phyloP scores from a whole-genome alignment of 2,329 filamentous ascomycete genomes.

The Colletotrichum zoysiae region DNA sequence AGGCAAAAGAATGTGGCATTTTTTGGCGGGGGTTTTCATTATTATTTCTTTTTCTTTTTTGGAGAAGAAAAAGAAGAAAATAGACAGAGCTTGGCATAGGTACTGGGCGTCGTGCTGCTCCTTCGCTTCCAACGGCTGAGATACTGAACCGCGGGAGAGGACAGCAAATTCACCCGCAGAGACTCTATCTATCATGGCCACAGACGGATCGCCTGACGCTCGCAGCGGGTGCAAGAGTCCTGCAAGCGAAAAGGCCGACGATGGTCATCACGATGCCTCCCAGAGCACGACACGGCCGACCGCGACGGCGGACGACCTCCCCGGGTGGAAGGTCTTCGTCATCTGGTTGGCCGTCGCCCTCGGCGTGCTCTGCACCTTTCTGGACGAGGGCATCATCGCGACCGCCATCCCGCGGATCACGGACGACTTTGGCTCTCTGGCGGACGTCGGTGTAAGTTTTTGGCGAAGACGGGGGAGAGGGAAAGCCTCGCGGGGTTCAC shows the following conservation, averaged over 20 bases:
- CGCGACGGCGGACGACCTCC: neutral
- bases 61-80: neutral
- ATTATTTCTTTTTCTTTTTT: too few species aligned
- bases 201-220: neutral
- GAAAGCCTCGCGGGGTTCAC: too few species aligned
- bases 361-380: constrained; percentile 28
- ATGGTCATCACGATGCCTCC: neutral
- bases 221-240: neutral
- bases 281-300: neutral
- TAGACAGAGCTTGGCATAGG: neutral
- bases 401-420: constrained; percentile 53
- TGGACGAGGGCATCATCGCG: constrained; percentile 49
- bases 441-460: constrained; percentile 55
- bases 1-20: too few species aligned
- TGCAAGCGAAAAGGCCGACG: neutral
- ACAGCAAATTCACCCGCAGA: neutral
- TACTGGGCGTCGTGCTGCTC: neutral
- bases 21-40: too few species aligned
- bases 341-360: constrained; percentile 27
- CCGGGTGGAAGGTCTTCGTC: constrained; percentile 20
- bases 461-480: too few species aligned
- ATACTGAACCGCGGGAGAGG: neutral
- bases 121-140: neutral
- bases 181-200: neutral
- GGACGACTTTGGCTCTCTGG: constrained; percentile 52